These are phyloP conservation scores for Syzygium malaccense DNA, from an alignment of 441 rosid species.

Conservation along the genomic window DNA sequence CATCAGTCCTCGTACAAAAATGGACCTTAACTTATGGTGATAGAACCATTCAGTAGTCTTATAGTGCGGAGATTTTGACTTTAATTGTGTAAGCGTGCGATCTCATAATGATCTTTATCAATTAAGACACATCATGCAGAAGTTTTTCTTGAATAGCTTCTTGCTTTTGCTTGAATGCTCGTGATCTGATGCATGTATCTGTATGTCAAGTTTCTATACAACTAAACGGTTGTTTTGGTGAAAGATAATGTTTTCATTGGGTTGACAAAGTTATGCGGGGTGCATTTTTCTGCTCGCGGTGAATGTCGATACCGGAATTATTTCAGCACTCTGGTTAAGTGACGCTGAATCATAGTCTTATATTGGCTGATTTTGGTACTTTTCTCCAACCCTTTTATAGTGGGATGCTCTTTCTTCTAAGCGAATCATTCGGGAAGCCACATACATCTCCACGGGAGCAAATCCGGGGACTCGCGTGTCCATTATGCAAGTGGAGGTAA, in stretches of 20 bases:
- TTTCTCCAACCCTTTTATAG: constrained; percentile 9
- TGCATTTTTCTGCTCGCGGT: background rate
- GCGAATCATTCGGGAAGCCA: constrained; percentile 16
- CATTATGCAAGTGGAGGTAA: constrained; percentile 24
- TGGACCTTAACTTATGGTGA: background rate
- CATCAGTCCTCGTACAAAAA: background rate
- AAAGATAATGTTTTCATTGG: background rate
- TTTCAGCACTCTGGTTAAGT: background rate
- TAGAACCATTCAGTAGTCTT: background rate
- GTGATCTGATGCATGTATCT: background rate
- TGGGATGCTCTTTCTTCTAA: constrained; percentile 37
- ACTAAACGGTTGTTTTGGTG: background rate
- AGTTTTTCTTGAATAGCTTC: background rate
- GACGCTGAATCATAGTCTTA: background rate
- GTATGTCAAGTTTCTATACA: background rate
- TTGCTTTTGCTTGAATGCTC: background rate
- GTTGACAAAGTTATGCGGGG: background rate
- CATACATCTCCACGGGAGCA: constrained; percentile 14
- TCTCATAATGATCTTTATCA: background rate
- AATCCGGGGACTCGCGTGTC: constrained; percentile 22
- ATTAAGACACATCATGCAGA: background rate
- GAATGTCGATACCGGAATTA: background rate
- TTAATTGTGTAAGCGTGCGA: background rate
- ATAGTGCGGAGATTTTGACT: background rate
- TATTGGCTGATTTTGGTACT: background rate